phyloP scores from a whole-genome alignment of 2,329 filamentous ascomycete species.

The Fusarium nodosum region DNA sequence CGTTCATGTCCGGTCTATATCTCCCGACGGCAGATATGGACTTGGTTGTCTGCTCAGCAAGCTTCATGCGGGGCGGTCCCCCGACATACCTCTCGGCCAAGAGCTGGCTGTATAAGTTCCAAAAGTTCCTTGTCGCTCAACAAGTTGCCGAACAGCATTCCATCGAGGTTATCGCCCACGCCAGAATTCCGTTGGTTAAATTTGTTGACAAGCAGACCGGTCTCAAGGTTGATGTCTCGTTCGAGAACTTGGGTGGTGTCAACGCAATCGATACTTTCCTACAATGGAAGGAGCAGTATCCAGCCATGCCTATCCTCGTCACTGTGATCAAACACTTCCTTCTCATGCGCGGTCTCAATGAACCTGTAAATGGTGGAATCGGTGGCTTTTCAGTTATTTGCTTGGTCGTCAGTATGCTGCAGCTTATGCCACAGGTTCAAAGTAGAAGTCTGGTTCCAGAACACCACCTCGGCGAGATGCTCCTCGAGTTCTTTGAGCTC shows the following conservation, averaged over 20 bases:
- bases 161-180: conserved; percentile 77
- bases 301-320: conserved; percentile 87
- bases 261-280: conserved; percentile 84
- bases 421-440: conserved; percentile 80
- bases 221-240: conserved; percentile 91
- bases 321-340: conserved; percentile 94
- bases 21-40: conserved; percentile 89
- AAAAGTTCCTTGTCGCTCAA: conserved; percentile 67
- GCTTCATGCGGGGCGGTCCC: conserved; percentile 68
- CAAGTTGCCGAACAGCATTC: conserved; percentile 70
- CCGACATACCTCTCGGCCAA: conserved; percentile 64
- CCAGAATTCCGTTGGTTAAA: conserved; percentile 93
- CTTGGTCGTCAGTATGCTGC: conserved; percentile 88
- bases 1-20: conserved; percentile 85
- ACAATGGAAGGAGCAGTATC: conserved; percentile 82
- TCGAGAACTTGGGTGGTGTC: conserved; percentile 90
- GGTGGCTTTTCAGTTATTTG: conserved; percentile 96
- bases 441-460: conserved; percentile 69
- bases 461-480: conserved; percentile 80
- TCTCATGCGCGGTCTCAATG: conserved; percentile 89
- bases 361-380: conserved; percentile 90
- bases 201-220: conserved; percentile 83
- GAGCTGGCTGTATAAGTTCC: conserved; percentile 72
- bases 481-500: conserved; percentile 89
- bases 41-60: conserved; percentile 78